Base-by-base conservation (phyloP, 2,329 filamentous ascomycete genomes). In the Fusarium succisae region DNA sequence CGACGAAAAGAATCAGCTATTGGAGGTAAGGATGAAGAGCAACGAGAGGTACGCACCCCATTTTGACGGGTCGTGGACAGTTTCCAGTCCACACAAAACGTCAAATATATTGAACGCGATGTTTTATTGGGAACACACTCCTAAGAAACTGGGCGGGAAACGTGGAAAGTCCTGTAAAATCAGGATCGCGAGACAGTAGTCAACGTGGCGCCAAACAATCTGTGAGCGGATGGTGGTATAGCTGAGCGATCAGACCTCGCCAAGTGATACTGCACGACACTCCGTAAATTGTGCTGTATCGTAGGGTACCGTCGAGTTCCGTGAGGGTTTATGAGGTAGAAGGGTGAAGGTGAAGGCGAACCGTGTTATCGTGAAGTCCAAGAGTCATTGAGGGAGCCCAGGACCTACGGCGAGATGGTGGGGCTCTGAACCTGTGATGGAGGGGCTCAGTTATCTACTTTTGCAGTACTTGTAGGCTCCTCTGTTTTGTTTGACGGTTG, bases 41-140 rank as follows among this genome's bases (percentile, higher is more conserved):
- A 45, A 22, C 45, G 35, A 32, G 53, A 45, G 37, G 18, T 45
- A 57, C 67, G 38, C 76, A 80, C 81, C 80, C 80, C 81, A 82
- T 82, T 66, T 67, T 67, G 74, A 60, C 59, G 39, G 61, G 61
- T 20, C 41, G 66, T 69, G 70, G 74, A 65, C 72, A 48, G 62
- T 73, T 78, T 60, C 68, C 64, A 76, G 76, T 66, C 76, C 76
- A 72, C 63, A 55, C 41, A 68, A 72, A 58, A 58, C 39, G 45
- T 68, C 47, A 73, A 47, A 61, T 41, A 57, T 55, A 39, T 45
- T 38, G 28, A 45, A 72, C 62, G 41, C 22, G 56, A 32, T 65
- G 28, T 60, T 38, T 44, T 63, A 59, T 47, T 37, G 55, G 63
- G 68, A 69, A 73, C 45, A 59, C 37, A 50, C 66, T 66, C 65